phyloP scores from a whole-genome alignment of 2,329 filamentous ascomycete species.

The Nemania bipapillata region DNA sequence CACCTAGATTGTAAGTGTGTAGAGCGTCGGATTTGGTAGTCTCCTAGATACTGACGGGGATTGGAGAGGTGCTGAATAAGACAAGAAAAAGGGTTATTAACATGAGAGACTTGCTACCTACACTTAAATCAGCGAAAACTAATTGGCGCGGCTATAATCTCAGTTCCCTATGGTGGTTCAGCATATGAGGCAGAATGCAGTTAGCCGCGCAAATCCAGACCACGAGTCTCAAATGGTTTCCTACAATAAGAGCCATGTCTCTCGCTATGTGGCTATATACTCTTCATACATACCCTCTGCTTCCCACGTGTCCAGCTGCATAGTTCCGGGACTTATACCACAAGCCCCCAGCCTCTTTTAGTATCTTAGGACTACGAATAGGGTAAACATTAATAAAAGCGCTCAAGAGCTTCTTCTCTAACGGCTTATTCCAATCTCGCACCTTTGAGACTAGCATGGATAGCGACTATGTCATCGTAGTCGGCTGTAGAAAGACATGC shows the following conservation, averaged over 20 bases:
- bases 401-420: too few relatives aligned
- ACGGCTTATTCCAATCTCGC: too few relatives aligned
- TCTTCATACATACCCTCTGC: not conserved
- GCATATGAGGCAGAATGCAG: not conserved
- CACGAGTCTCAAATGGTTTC: too few relatives aligned
- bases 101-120: too few relatives aligned
- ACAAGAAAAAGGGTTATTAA: not conserved
- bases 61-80: not conserved
- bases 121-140: not conserved
- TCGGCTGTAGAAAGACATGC: too few relatives aligned
- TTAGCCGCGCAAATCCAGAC: not conserved
- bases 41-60: not conserved
- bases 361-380: not conserved
- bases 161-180: not conserved
- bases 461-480: too few relatives aligned
- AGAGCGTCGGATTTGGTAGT: not conserved
- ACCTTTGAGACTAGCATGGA: too few relatives aligned
- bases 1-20: not conserved
- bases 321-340: not conserved
- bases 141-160: conserved; percentile 17
- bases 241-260: too few relatives aligned
- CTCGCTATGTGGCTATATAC: not conserved
- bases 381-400: not conserved
- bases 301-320: not conserved
- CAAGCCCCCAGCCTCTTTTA: not conserved